phyloP scores from a whole-genome alignment of 2,329 filamentous ascomycete species.

The Phaeosphaeria sp. region DNA sequence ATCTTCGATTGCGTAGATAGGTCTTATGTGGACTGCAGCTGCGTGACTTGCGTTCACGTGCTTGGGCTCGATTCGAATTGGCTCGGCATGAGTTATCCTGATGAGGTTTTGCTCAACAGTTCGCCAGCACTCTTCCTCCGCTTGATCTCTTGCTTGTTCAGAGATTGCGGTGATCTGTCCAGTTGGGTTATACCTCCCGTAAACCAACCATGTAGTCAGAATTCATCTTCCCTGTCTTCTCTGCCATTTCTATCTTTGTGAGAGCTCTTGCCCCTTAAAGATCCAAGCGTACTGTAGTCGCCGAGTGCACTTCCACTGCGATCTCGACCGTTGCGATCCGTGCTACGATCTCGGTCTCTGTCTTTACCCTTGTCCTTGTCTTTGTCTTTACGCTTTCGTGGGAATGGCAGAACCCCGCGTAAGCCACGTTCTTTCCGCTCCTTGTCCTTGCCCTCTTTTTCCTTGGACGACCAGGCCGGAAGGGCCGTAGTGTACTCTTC shows the following conservation, averaged over 20 bases:
- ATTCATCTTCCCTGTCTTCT: slow-evolving; percentile 30
- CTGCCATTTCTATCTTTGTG: slow-evolving; percentile 6
- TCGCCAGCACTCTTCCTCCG: slow-evolving; percentile 42
- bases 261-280: slow-evolving; percentile 13
- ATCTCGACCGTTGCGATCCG: slow-evolving; percentile 21
- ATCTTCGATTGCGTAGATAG: not conserved
- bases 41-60: not conserved
- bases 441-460: slow-evolving; percentile 40
- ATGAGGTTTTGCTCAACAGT: slow-evolving; percentile 21
- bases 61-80: not conserved
- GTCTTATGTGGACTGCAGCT: not conserved
- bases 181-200: slow-evolving; percentile 21
- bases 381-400: slow-evolving; percentile 44
- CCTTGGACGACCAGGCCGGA: slow-evolving; percentile 42
- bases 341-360: slow-evolving; percentile 26
- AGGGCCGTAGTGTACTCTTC: slow-evolving; percentile 49
- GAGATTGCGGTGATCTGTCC: slow-evolving; percentile 10
- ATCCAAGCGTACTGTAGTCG: slow-evolving; percentile 19
- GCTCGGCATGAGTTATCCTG: not conserved
- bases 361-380: slow-evolving; percentile 23
- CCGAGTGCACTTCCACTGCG: slow-evolving; percentile 24
- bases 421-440: slow-evolving; percentile 50
- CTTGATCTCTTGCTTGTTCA: slow-evolving; percentile 31
- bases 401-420: slow-evolving; percentile 47
- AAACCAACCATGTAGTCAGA: slow-evolving; percentile 48